Evolutionary conservation across 371 early-diverging fungal genomes (phyloP), one percentile per base, ranked within the genome.

Genomic region (Circinella umbellata): DNA sequence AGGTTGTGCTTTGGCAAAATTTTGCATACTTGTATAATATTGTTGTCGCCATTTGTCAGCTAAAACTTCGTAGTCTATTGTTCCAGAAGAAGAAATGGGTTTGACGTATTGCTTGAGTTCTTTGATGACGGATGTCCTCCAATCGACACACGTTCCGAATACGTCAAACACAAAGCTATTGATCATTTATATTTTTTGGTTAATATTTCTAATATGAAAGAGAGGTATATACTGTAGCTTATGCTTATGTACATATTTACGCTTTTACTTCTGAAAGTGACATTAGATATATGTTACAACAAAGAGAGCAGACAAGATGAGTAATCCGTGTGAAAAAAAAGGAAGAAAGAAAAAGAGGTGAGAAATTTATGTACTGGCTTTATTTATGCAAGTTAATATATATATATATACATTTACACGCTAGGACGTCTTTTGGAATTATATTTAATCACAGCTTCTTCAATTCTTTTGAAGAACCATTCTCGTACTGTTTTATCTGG

Each of bases 391-490:
- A 13, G 15, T 51, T 14, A 13, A 14, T 17, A 51, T 51, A 27
- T 51, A 15, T 14, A 51, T 13, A 13, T 51, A 3, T 15, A 14
- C 13, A 4, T 20, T 51, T 68, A 68, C 47, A 62, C 38, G 42
- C 63, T 62, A 48, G 68, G 68, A 37, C 68, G 34, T 27, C 68
- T 48, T 18, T 42, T 46, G 18, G 68, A 62, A 68, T 68, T 68
- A 49, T 79, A 83, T 62, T 79, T 74, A 9, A 70, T 47, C 7
- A 83, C 83, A n/a, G 80, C 78, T 37, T 80, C 80, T 61, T 86
- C 85, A 63, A 91, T 88, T 73, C 82, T 85, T 42, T 75, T 80
- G 71, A 87, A 91, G 79, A 91, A 88, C 68, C 84, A 82, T 46
- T 89, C 85, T 18, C 90, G 76, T 36, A 79, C 85, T 42, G 74